Percentiles rank a stretch among this genome's conserved stretches.
phyloP scores from a whole-genome alignment of 106 monocot genomes.

The Dioscorea dumetorum region DNA sequence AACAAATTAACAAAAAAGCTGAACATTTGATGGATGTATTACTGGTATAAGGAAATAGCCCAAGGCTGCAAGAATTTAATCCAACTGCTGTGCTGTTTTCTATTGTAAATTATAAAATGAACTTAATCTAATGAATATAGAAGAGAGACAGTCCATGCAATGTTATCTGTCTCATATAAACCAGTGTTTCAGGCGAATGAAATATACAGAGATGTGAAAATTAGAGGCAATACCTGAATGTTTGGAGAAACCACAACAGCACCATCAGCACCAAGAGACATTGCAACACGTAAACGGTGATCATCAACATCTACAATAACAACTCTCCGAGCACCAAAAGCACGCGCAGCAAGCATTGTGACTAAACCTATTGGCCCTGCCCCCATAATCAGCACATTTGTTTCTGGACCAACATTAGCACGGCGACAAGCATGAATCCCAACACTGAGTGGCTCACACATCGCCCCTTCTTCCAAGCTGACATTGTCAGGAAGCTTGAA shows the following conservation, averaged over 20 bases:
- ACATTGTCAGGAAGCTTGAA: conserved; percentile 92
- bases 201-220: neutral
- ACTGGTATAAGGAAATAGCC: too few relatives aligned
- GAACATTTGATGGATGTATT: too few relatives aligned
- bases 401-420: conserved; percentile 69
- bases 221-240: conserved; percentile 33
- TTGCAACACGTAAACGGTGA: conserved; percentile 71
- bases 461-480: conserved; percentile 95
- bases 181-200: too few relatives aligned
- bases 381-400: conserved; percentile 80
- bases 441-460: conserved; percentile 99
- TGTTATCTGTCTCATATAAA: too few relatives aligned
- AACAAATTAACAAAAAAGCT: too few relatives aligned
- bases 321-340: conserved; percentile 82
- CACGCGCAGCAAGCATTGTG: conserved; percentile 80
- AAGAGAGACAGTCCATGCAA: too few relatives aligned
- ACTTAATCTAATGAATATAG: too few relatives aligned
- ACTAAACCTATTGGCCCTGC: conserved; percentile 98
- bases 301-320: conserved; percentile 73
- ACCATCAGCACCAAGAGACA: conserved; percentile 81
- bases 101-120: too few relatives aligned
- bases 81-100: too few relatives aligned
- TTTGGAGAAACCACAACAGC: conserved; percentile 59
- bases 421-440: conserved; percentile 89
- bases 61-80: too few relatives aligned